These are phyloP conservation scores for Moesziomyces aphidis DNA, from an alignment of 1,284 basidiomycete genomes.

Conservation along the genomic window DNA sequence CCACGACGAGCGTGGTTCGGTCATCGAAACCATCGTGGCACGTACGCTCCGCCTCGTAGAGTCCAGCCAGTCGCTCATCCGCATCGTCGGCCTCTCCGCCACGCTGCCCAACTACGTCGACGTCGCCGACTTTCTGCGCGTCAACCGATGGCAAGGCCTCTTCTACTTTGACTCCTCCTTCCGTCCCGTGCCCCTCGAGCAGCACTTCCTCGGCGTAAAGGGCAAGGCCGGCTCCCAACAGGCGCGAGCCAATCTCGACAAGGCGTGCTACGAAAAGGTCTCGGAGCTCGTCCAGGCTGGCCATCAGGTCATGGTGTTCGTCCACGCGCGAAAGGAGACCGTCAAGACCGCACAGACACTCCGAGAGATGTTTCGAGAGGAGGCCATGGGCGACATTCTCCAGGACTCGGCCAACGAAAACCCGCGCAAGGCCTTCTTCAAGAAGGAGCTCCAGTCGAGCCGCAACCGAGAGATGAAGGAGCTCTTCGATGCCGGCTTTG, in stretches of 20 bases:
- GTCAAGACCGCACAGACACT: constrained; percentile 91
- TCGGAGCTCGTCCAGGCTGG: constrained; percentile 60
- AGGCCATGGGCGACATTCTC: constrained; percentile 82
- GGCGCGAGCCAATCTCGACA: constrained; percentile 88
- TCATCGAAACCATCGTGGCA: constrained; percentile 98
- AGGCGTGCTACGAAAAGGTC: constrained; percentile 86
- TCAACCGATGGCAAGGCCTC: constrained; percentile 88
- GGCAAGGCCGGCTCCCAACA: constrained; percentile 85
- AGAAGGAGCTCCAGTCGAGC: constrained; percentile 81
- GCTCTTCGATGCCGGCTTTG: constrained; percentile 91
- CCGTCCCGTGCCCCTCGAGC: constrained; percentile 94
- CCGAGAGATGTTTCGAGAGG: constrained; percentile 81
- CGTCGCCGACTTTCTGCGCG: constrained; percentile 93
- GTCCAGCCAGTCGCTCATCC: constrained; percentile 93
- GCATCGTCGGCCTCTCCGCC: constrained; percentile 98
- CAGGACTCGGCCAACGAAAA: constrained; percentile 50
- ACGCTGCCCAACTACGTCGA: constrained; percentile 98
- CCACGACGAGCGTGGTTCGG: constrained; percentile 97
- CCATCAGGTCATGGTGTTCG: constrained; percentile 99
- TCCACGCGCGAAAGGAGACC: constrained; percentile 97
- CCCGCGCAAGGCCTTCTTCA: constrained; percentile 71
- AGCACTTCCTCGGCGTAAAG: constrained; percentile 94
- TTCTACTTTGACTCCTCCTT: constrained; percentile 99
- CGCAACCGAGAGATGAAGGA: constrained; percentile 97
- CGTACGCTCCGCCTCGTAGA: constrained; percentile 93